Base-by-base conservation (phyloP, 2,329 filamentous ascomycete species). In the Curvularia spicifera region DNA sequence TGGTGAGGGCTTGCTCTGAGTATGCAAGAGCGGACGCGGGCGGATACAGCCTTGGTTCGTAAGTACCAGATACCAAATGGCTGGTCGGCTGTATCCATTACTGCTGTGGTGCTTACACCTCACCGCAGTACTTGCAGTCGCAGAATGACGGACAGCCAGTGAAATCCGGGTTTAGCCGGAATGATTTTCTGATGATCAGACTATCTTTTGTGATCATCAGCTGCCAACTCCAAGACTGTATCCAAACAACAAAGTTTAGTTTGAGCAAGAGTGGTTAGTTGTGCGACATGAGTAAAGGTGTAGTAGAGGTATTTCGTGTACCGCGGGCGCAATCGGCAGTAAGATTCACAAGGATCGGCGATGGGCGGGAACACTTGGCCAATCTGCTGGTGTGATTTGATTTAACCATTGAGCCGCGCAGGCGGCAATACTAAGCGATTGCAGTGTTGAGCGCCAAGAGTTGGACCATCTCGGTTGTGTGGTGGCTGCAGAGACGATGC, bases 361-460 rank as follows among this genome's bases (percentile, higher is more conserved):
- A 28, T 46, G 54, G 42, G 42, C 28, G 15, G 9, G n/a, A 9
- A 28, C 15, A 8, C 13, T 33, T 26, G 40, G 22, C 48, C 26
- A 52, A 56, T 53, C 26, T 40, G 5, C 26, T 5, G 26, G 15
- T 2, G 22, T 3, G 35, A 22, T 33, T 37, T 12, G 1, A 20
- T 48, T 44, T 56, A 56, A 37, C 43, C 53, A 45, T 45, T 56
- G 53, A 62, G 24, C 59, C 61, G 53, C 46, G 26, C 40, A 31
- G n/a, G 24, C 26, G 56, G 61, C 47, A 62, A 56, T 54, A 37
- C 12, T 55, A 62, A 53, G 56, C 61, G 59, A 64, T 29, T 53
- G 20, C 24, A 10, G 15, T 48, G 37, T 47, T 40, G 28, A 35
- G 46, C 52, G 55, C 54, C 33, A 49, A 53, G 51, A 48, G 4